Base-by-base conservation (phyloP, 257 asterid species). In the Catharanthus roseus region DNA sequence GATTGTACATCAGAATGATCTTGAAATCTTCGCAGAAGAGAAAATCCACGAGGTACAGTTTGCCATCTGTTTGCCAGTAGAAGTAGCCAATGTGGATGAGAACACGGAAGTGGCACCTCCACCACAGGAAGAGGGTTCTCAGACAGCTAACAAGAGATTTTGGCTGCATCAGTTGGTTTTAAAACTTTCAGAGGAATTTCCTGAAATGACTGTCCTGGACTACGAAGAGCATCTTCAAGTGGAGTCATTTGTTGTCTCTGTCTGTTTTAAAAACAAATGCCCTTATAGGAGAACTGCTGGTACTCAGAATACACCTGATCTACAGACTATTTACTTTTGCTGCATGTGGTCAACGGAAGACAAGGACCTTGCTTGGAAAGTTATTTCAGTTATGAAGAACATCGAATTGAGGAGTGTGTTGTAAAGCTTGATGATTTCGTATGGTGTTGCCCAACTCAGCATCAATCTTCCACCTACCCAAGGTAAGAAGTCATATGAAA, bases 271-370 rank as follows among this genome's bases (percentile, higher is more conserved):
- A 67, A 83, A 82, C 65, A 61, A 76, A 11, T 90, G 97, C 73
- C 83, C 82, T 50, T 79, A 80, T 74, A 78, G 87, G 79, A 68
- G 28, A 11, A 66, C 54, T 67, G 78, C 11, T 51, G 70, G 58
- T 42, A 75, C 78, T 68, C 49, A 49, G 3, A 31, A 41, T 50
- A 44, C 3, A 42, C 18, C 71, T 38, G 75, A 18, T 61, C 36
- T 41, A 18, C 38, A 79, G 29, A 34, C 77, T 0, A 58, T 75
- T 13, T 72, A 78, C 73, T 81, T 85, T 51, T 86, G 93, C 71
- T 88, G 91, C 83, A 57, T 50, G 51, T 90, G 96, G 93, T 81
- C 85, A 8, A 57, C 55, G 57, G 75, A 62, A n/a, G 96, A 88
- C 41, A 85, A 86, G 72, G 82, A 84, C 53, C 68, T 85, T 74